Base-by-base conservation (phyloP, 768 basidiomycete genomes). In the Pulveroboletus frians region DNA sequence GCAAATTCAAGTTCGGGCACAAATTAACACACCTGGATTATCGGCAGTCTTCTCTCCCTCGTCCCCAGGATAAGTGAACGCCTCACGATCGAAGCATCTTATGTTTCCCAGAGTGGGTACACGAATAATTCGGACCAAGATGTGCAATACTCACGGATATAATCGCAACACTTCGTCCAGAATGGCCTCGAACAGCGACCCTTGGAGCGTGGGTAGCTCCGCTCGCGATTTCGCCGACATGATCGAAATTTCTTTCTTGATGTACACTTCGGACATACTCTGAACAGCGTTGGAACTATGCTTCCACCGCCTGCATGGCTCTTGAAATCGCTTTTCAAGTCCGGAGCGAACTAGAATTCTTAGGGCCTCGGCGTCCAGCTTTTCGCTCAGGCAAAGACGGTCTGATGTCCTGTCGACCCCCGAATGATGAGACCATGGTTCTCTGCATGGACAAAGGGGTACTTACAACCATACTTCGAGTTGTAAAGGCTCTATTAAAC, bases 291-390 rank as follows among this genome's bases (percentile, higher is more conserved):
- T 37, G 2, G 53, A 45, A 0, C 58, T 50, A 0, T 61, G 49
- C 18, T 47, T 54, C 68, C 68, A 73, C 0, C 52, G 35, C 2
- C 36, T 45, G 32, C 67, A 67, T 7, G 46, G 45, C 1, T 17
- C 37, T 2, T 48, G 57, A 26, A 58, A 71, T 8, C 69, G 64
- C 20, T 48, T 58, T 7, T 49, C 38, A 0, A 74, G 62, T 1
- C 71, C 74, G 2, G 42, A 31, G 13, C 15, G 34, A 18, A 68
- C 41, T 5, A 75, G 54, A 0, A 67, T 63, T 6, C 31, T 49
- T 0, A 75, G 3, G 0, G 59, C 58, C 0, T 63, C 58, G 2
- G 63, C 64, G 6, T 57, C 52, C 15, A 71, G 18, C 4, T 52
- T 44, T 15, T 64, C 56, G 2, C 20, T 53, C 15, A 73, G 7